Evolutionary conservation across 148 eudicot genomes (phyloP), one percentile per base, ranked within the genome.

Genomic region (Rhododendron simsii): DNA sequence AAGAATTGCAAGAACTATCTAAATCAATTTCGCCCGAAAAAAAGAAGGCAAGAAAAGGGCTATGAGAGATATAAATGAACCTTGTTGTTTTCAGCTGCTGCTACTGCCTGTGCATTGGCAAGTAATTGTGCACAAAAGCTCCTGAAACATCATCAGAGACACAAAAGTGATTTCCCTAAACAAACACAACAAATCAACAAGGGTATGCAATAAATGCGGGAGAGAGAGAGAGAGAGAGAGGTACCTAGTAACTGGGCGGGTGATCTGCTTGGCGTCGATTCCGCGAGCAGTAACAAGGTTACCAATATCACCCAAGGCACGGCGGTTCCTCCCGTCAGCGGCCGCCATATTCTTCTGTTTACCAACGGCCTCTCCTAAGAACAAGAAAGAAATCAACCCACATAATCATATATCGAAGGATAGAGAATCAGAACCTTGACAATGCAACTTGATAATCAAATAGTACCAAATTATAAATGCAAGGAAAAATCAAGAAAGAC

Each of bases 71-170:
- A 12, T 28, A 3, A 69, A 71, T 26, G 48, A 57, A 91, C 91
- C 92, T 94, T 93, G 39, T 81, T 90, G 61, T 90, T 90, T 63
- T 92, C 87, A 12, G 90, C 84, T 10, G 84, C 90, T 16, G 92
- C 98, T 55, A 85, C 89, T 18, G 87, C 89, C 59, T 94, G 96
- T 78, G 95, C 95, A 74, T 94, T 94, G 4, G 98, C 98, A 20
- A 95, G 90, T 87, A 96, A 88, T 78, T 93, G 92, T 5, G 94
- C 95, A 74, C 94, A 67, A 63, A 90, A 91, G 77, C 90, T 91
- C 92, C 90, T 91, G 89, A 74, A 12, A 81, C 61, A 55, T 41
- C 39, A 55, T 23, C 20, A 51, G 23, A 30, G 53, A 78, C 28
- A 75, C 3, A 26, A 44, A 81, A 1, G 15, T 41, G 20, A 14